Evolutionary conservation across 805 yeast species (phyloP).

Genomic region (Saccharomycopsis javanensis): DNA sequence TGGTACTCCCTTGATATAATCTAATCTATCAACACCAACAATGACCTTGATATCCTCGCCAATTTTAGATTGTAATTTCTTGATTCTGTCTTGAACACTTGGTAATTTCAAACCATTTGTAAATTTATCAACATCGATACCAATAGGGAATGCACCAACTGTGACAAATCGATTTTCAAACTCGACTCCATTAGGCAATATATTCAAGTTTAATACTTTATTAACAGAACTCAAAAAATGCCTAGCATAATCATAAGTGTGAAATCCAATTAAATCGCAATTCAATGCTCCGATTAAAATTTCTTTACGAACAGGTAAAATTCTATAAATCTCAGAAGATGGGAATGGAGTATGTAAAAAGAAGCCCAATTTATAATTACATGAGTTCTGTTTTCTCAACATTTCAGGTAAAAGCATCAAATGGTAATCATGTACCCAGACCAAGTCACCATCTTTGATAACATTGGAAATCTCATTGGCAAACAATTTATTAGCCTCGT

Average conservation of each 20-base stretch:
- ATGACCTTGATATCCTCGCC: conserved; percentile 73
- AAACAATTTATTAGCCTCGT: conserved; percentile 80
- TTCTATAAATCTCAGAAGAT: conserved; percentile 89
- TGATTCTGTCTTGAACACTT: conserved; percentile 56
- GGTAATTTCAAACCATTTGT: conserved; percentile 61
- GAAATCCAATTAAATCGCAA: conserved; percentile 94
- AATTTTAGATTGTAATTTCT: conserved; percentile 47
- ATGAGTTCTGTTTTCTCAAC: conserved; percentile 54
- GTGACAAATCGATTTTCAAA: conserved; percentile 66
- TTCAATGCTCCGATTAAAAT: conserved; percentile 84
- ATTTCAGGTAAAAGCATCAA: conserved; percentile 89
- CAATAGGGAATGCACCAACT: conserved; percentile 98
- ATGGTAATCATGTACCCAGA: conserved; percentile 98
- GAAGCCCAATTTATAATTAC: conserved; percentile 74
- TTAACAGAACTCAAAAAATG: conserved; percentile 89
- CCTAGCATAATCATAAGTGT: conserved; percentile 97
- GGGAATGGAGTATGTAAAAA: conserved; percentile 98
- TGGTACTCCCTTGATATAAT: conserved; percentile 96
- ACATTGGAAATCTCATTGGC: conserved; percentile 62
- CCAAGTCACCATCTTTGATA: conserved; percentile 72
- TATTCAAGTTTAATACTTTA: conserved; percentile 68
- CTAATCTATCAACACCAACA: conserved; percentile 94
- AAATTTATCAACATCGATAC: conserved; percentile 91
- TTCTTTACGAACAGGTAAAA: conserved; percentile 90
- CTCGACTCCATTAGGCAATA: conserved; percentile 85